Conservation (phyloP, 1,139 yeast genomes). For the Diutina ranongensis region DNA sequence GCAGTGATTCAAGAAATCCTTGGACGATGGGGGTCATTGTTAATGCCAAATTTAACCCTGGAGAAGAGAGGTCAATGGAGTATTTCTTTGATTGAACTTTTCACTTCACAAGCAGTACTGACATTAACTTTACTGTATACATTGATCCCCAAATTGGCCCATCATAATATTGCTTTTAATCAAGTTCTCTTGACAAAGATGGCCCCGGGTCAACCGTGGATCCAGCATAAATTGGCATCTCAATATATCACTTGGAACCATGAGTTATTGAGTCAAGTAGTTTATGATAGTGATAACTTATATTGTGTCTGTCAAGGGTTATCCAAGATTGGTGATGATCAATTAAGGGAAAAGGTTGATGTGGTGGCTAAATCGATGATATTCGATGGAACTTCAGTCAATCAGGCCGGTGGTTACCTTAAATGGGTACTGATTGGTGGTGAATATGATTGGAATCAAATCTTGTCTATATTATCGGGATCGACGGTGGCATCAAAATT, state of each 20-base stretch:
- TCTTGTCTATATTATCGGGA: background rate
- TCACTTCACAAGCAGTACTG: background rate
- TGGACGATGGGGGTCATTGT: background rate
- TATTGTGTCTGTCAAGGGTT: background rate
- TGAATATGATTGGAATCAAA: background rate
- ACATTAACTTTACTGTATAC: background rate
- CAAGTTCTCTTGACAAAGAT: background rate
- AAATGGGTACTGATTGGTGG: background rate
- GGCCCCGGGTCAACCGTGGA: background rate
- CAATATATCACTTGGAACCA: background rate
- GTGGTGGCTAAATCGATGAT: background rate
- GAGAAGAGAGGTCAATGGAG: background rate
- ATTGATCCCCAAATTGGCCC: background rate
- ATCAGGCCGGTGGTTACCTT: background rate
- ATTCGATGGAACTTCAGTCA: background rate
- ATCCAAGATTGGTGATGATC: background rate
- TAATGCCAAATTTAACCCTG: background rate
- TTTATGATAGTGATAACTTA: background rate
- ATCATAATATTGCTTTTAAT: background rate
- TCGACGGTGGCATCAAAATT: too few relatives aligned
- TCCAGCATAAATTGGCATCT: background rate
- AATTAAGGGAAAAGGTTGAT: background rate
- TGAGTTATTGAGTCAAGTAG: background rate
- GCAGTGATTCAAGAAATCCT: constrained; percentile 1
- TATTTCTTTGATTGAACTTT: background rate